Evolutionary conservation across 495 filamentous ascomycete species (phyloP), one percentile per base, ranked within the genome.

Genomic region (Delitschia confertaspora): DNA sequence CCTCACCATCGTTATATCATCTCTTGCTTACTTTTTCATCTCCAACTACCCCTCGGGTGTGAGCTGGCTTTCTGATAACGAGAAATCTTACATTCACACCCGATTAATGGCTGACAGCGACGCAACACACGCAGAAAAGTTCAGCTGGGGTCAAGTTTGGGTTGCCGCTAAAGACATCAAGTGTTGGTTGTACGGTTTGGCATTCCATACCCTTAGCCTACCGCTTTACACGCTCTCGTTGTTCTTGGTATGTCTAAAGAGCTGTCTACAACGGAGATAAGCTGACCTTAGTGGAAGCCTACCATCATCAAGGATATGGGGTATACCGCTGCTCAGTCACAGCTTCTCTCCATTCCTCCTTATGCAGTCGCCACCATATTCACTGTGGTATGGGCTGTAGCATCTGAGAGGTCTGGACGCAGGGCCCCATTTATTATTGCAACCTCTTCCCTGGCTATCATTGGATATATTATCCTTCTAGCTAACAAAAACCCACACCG

Each of bases 191-290:
- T 86, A 86, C 51, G 78, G 80, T 1, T 53, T 86, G 0, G 75
- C 71, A 0, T 87, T 85, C 51, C 79, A 86, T 55, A 82, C 81
- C 6, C 74, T 83, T 70, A 80, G 76, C 40, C 61, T 89, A 8
- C 55, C 55, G 2, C 42, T 58, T 3, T 58, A 58, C 38, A 58
- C 55, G 0, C 34, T 58, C 4, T 50, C 45, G 3, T 27, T 58
- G 8, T 58, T 58, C 36, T 30, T 55, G 14, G 47, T 51, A 38
- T 20, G 47, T 38, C 6, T 7, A 34, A 9, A 5, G 9, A 6
- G 7, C 18, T 13, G 4, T 6, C 11, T 17, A 2, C 16, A 22
- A 4, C 10, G 16, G 19, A 26, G 6, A 51, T 31, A 26, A 2
- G 6, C 17, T 24, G 8, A 29, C 19, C n/a, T n/a, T n/a, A n/a